A percentile compares a stretch with the other conserved stretches of the same genome.
phyloP scores from a whole-genome alignment of 2,329 filamentous ascomycete genomes.

The Neofusicoccum parvum region DNA sequence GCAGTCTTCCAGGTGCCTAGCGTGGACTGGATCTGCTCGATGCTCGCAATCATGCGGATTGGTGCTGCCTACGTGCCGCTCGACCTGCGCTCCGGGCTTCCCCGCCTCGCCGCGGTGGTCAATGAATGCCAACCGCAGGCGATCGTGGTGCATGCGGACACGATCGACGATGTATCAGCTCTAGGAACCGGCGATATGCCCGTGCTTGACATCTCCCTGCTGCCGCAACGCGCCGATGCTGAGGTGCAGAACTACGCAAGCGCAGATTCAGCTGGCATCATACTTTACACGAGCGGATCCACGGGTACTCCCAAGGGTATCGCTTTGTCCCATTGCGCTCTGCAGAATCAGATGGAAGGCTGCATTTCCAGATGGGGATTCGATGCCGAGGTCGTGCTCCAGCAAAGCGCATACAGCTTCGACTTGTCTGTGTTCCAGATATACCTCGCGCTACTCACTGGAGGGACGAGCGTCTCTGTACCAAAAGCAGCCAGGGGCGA shows the following conservation, averaged over 20 bases:
- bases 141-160: constrained; percentile 31
- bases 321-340: constrained; percentile 11
- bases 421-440: background rate
- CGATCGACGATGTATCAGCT: no score
- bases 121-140: constrained; percentile 31
- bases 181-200: no score
- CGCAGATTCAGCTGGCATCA: background rate
- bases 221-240: no score
- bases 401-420: background rate
- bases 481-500: background rate
- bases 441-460: background rate
- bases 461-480: background rate
- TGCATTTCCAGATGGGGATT: background rate
- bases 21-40: constrained; percentile 38
- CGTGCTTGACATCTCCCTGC: no score
- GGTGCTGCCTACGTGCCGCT: constrained; percentile 43
- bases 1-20: constrained; percentile 46
- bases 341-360: constrained; percentile 32
- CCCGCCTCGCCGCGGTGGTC: constrained; percentile 37
- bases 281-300: constrained; percentile 12
- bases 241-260: no score
- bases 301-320: constrained; percentile 8
- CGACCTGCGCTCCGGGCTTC: constrained; percentile 36
- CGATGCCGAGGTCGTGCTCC: background rate
- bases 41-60: constrained; percentile 46